Evolutionary conservation across 345 rosid genomes (phyloP), one percentile per base, ranked within the genome.

Genomic region (Salix purpurea): DNA sequence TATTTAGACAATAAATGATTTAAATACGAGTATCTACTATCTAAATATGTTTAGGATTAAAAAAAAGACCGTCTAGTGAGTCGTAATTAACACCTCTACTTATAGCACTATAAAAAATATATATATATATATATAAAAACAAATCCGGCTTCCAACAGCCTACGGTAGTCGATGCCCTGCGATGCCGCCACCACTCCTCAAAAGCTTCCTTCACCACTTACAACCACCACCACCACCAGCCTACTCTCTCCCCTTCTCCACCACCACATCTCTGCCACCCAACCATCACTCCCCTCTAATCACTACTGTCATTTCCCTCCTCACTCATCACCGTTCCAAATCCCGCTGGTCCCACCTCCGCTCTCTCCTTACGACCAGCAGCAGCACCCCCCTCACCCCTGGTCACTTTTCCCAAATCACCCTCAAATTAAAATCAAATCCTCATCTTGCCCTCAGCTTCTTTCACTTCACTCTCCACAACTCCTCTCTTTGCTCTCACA

Each of bases 301-400:
- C 73, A 60, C 94, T 77, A 46, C 83, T 81, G 85, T 86, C 82
- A 85, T 87, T 66, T 87, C 94, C 56, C 80, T 93, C 82, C 91
- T 95, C 79, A 89, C 85, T 74, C 86, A 90, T 85, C 93, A 90
- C 84, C 92, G 92, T 75, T 90, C 94, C 84, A 93, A 91, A 75
- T 89, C 94, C 69, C 89, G 96, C 2, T 93, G 97, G 97, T 84
- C 81, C 72, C 83, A 87, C 76, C 89, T 93, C 85, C 90, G 86
- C 75, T 69, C 91, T 4, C 90, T 91, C 52, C 82, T 75, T 83
- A 84, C 91, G 65, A 60, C 85, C 76, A 89, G 68, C 56, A 26
- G 40, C 60, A 26, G 32, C 60, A 54, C 12, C n/a, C 30, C 39
- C 70, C 70, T 91, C 80, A 79, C 86, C n/a, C 90, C 93, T 0